A percentile compares a stretch with the other conserved stretches of the same genome.
Evolutionary conservation across 1,284 basidiomycete genomes (phyloP).

Genomic region (Moesziomyces antarcticus): DNA sequence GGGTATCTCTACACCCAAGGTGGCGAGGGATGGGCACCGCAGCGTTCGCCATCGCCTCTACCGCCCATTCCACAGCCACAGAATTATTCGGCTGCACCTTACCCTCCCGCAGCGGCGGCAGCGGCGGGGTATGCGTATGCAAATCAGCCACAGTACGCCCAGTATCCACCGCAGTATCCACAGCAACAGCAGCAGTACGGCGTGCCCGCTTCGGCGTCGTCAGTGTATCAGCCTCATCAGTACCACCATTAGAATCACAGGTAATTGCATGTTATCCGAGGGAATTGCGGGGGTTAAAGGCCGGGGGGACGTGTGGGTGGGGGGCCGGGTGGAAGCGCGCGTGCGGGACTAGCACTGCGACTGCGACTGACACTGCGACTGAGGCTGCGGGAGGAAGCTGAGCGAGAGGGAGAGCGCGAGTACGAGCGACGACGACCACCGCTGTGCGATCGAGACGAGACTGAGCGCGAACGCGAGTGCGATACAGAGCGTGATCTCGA

Average conservation of each 20-base stretch:
- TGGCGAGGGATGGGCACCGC: conserved; percentile 9
- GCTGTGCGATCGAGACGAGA: no score
- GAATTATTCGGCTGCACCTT: no score
- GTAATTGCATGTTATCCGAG: background rate
- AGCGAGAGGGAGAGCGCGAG: background rate
- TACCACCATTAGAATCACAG: conserved; percentile 4
- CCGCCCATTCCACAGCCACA: conserved; percentile 30
- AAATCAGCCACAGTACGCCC: background rate
- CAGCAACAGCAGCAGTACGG: conserved; percentile 2
- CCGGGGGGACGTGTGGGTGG: conserved; percentile 41
- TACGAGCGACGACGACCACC: no score
- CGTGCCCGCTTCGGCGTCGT: background rate
- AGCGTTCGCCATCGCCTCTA: conserved; percentile 27
- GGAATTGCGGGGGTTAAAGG: no score
- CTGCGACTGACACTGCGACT: conserved; percentile 2
- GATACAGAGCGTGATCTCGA: conserved; percentile 9
- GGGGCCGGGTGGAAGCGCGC: conserved; percentile 40
- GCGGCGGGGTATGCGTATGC: no score
- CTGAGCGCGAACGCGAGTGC: background rate
- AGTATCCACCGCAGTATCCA: background rate
- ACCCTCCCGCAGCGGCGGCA: no score
- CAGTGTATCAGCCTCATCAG: conserved; percentile 19
- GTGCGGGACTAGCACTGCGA: conserved; percentile 1
- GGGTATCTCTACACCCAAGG: conserved; percentile 31
- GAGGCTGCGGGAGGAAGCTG: background rate